These are phyloP conservation scores for Podospora pseudocomata DNA, from an alignment of 495 filamentous ascomycete genomes.

Conservation along the genomic window DNA sequence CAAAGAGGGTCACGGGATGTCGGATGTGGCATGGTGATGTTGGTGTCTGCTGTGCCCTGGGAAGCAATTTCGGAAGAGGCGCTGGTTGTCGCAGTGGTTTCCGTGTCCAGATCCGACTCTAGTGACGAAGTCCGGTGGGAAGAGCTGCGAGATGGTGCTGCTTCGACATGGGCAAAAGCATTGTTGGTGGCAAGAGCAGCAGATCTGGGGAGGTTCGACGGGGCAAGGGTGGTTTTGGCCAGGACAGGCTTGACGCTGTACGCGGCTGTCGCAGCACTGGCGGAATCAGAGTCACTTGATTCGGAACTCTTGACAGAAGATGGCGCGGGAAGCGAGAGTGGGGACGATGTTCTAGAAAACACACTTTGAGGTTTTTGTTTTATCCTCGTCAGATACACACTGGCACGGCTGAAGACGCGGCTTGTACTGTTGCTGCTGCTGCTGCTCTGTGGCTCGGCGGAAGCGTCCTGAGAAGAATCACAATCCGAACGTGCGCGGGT, in stretches of 20 bases:
- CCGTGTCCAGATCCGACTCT: slow-evolving; percentile 32
- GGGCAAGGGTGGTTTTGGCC: slow-evolving; percentile 16
- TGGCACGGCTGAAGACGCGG: slow-evolving; percentile 32
- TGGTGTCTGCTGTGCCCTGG: slow-evolving; percentile 46
- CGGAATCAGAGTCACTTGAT: slow-evolving; percentile 16
- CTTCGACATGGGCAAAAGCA: slow-evolving; percentile 28
- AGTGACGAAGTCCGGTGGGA: slow-evolving; percentile 43
- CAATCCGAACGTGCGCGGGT: slow-evolving; percentile 9
- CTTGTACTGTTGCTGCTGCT: slow-evolving; percentile 19
- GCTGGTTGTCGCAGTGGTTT: slow-evolving; percentile 48
- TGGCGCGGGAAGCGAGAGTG: slow-evolving; percentile 21
- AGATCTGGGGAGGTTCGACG: slow-evolving; percentile 6
- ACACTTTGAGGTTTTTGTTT: slow-evolving; percentile 41
- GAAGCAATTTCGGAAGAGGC: slow-evolving; percentile 56
- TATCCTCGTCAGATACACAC: slow-evolving; percentile 40
- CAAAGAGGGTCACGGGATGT: slow-evolving; percentile 79
- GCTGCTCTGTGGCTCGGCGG: slow-evolving; percentile 27
- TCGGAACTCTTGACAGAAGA: slow-evolving; percentile 29
- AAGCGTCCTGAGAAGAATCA: slow-evolving; percentile 26
- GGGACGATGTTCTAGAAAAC: slow-evolving; percentile 31
- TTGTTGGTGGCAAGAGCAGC: slow-evolving; percentile 18
- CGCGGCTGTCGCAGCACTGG: slow-evolving; percentile 17
- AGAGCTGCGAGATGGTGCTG: slow-evolving; percentile 48
- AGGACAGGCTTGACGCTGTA: slow-evolving; percentile 10
- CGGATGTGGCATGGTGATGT: slow-evolving; percentile 42